Base-by-base conservation (phyloP, 2,329 filamentous ascomycete genomes). In the Calonectria naviculata region DNA sequence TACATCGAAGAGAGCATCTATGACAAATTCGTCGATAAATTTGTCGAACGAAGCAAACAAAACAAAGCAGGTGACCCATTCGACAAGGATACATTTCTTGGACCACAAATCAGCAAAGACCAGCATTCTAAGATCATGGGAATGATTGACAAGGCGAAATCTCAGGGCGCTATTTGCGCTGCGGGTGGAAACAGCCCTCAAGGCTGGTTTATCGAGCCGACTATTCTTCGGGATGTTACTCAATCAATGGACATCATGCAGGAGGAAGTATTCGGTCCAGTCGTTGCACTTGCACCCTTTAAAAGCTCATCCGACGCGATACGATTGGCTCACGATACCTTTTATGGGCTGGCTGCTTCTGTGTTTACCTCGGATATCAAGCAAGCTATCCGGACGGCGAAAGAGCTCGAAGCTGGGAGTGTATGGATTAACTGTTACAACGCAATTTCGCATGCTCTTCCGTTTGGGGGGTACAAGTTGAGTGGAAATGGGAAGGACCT, bases 361-460 rank as follows among this genome's bases (percentile, higher is more conserved):
- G 36, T 61, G 4, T 42, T 61, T 44, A 61, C 56, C 3, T 28
- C 44, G 3, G 42, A 64, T 24, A 36, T 64, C 61, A 64, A 64
- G n/a, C 19, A 24, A 8, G 61, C 29, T 5, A 52, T 64, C 15
- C 61, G 21, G 12, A 46, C 52, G 15, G 31, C 61, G 3, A 64
- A 64, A n/a, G 61, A 46, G 2, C 44, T 64, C 10, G 42, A 52
- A 19, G 61, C 61, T n/a, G 61, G 61, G 17, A 38, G 29, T 3
- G 44, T 49, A 12, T 64, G 61, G 61, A 21, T 64, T 8, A 64
- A 63, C n/a, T 36, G 29, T 8, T 49, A 49, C 17, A 64, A 64
- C 24, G 24, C 21, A 1, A 47, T 64, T 24, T 36, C 41, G 1
- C 42, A 29, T n/a, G 28, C 31, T 19, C n/a, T 64, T 1, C 29